Base-by-base conservation (phyloP, 2,329 filamentous ascomycete genomes). In the Epichloe bromicola region DNA sequence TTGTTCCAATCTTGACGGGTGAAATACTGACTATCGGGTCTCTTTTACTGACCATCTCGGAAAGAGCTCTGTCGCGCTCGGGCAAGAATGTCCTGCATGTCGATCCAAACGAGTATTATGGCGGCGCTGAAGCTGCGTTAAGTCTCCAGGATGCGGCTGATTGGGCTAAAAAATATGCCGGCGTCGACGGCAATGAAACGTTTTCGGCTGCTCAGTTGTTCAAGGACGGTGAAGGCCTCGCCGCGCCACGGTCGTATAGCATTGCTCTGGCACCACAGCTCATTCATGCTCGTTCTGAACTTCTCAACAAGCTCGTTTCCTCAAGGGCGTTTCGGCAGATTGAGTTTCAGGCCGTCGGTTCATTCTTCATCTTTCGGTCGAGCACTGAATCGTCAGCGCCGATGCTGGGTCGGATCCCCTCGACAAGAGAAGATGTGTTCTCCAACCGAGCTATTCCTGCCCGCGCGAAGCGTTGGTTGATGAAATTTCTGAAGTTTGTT, bases 401-500 rank as follows among this genome's bases (percentile, higher is more conserved):
- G 40, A 60, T 67, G 12, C 70, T 95, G 37, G 72, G 76, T 48
- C 85, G 85, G 52, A 86, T 97, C 48, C 91, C 93, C 1, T 90
- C 86, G 56, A 90, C 86, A 30, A 81, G 91, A 57, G 91, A 98
- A 69, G 91, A 96, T 68, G 81, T 97, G 43, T 96, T 96, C 65
- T 79, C 83, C 46, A 85, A 88, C 63, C 79, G 79, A 37, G 74
- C 75, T 23, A 86, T 97, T 51, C 80, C 88, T 44, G 76, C 85
- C 57, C 85, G 85, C 56, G 82, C 88, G 5, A 97, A 97, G 70
- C 82, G 91, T 50, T 78, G 79, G 10, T 69, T 97, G 60, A 95
- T 96, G 85, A 95, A 94, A 66, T 94, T 96, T 60, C 75, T 97
- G 61, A 90, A 91, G 65, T 91, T 93, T 63, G 85, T 95, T 49